Evolutionary conservation across 352 stramenopile species (phyloP).

Genomic region (Phytopythium kandeliae): DNA sequence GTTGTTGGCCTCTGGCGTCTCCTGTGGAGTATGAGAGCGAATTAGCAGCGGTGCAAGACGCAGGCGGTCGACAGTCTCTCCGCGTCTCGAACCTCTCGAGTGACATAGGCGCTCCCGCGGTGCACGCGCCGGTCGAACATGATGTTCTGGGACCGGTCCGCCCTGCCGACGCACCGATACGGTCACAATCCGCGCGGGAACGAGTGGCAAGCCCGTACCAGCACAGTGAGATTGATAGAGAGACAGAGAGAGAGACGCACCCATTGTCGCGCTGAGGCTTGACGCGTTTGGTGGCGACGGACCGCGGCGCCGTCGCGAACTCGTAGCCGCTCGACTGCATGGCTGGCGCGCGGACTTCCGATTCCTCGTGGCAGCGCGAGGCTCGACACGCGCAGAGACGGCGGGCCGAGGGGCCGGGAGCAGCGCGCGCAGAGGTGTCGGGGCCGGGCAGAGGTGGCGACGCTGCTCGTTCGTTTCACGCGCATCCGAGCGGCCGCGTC

Average conservation of each 20-base stretch:
- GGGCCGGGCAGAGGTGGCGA: too few relatives aligned
- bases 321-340: conserved; percentile 66
- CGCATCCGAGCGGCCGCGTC: not conserved
- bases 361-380: too few relatives aligned
- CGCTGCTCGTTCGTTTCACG: not conserved
- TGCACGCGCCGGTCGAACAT: conserved; percentile 94
- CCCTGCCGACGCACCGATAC: conserved; percentile 7
- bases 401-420: too few relatives aligned
- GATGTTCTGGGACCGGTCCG: conserved; percentile 81
- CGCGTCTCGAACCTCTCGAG: conserved; percentile 29
- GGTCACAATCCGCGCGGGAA: not conserved
- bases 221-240: not conserved
- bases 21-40: not conserved
- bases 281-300: conserved; percentile 65
- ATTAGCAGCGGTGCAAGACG: not conserved
- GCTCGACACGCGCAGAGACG: too few relatives aligned
- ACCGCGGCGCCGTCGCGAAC: conserved; percentile 61
- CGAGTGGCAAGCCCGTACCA: not conserved
- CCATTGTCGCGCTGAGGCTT: conserved; percentile 38
- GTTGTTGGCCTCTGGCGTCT: conserved; percentile 1
- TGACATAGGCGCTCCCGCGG: conserved; percentile 91
- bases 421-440: too few relatives aligned
- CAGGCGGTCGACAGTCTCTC: too few relatives aligned
- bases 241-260: conserved; percentile 18
- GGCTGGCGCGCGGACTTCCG: too few relatives aligned